phyloP scores from a whole-genome alignment of 805 yeast genomes.

The Pichia insulana region DNA sequence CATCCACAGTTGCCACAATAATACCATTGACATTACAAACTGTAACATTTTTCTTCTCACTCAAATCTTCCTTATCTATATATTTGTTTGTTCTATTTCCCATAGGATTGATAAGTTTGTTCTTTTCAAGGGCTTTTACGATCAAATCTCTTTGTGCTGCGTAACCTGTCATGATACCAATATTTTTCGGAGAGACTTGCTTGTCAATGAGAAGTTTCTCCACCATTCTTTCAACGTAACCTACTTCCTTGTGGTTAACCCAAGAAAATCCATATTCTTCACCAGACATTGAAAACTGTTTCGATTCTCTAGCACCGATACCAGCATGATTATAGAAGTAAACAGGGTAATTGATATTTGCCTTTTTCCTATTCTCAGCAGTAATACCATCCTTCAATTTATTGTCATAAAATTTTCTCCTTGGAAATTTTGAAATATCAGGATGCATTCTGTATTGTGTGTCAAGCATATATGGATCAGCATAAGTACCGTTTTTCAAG shows the following conservation, averaged over 20 bases:
- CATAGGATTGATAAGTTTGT: constrained; percentile 48
- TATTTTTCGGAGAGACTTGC: constrained; percentile 38
- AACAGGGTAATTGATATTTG: constrained; percentile 45
- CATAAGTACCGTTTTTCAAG: constrained; percentile 50
- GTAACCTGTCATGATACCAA: constrained; percentile 69
- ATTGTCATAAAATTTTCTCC: constrained; percentile 66
- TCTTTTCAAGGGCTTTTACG: constrained; percentile 40
- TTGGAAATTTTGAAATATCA: constrained; percentile 75
- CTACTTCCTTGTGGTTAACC: constrained; percentile 46
- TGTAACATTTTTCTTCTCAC: constrained; percentile 32
- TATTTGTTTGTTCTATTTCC: constrained; percentile 39
- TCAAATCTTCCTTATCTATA: constrained; percentile 54
- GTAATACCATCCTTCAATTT: constrained; percentile 64
- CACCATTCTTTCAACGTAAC: constrained; percentile 37
- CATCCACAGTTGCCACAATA: constrained; percentile 62
- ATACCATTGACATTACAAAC: constrained; percentile 39
- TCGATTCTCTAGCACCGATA: constrained; percentile 33
- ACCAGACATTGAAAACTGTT: constrained; percentile 35
- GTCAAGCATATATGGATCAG: constrained; percentile 57
- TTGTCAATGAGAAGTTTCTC: constrained; percentile 46
- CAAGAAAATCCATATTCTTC: constrained; percentile 48
- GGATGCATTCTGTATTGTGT: constrained; percentile 98
- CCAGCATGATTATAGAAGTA: constrained; percentile 54
- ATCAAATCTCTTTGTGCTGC: constrained; percentile 63
- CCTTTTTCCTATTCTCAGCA: constrained; percentile 38